Base-by-base conservation (phyloP, 129 eudicot species). In the Mikania micrantha region DNA sequence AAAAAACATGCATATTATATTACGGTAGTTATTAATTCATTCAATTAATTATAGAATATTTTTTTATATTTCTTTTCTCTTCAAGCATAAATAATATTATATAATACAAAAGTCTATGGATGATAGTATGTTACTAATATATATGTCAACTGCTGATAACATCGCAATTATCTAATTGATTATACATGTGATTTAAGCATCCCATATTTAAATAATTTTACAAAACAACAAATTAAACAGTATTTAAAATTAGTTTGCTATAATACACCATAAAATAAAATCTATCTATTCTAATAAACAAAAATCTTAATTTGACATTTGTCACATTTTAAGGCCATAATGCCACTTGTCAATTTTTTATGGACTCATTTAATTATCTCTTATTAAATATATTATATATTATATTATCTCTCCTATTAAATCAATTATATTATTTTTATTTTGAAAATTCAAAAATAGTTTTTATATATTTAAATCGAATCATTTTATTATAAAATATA, bases 1-100 rank as follows among this genome's bases (percentile, higher is more conserved):
- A 45, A 45, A 40, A 64, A 74, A 74, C 72, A 65, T 54, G n/a
- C n/a, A n/a, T n/a, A n/a, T 54, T 42, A 62, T 29, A 21, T 60
- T 32, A 40, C 42, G 25, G 67, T 73, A 29, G 45, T 71, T 29
- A 19, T 22, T 28, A 45, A 60, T 40, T 39, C 2, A 57, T 49
- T 29, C 40, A 61, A 24, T 36, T 64, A 17, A 16, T 64, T 53
- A 28, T 61, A 71, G 9, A 34, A 22, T 59, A 49, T 49, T 7
- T 62, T 62, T 10, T 36, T 32, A 19, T n/a, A 24, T 62, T 24
- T n/a, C 40, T 53, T 19, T 64, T 36, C 38, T 64, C 24, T 15
- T 10, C 12, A 25, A 24, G 10, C 19, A 71, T 25, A 38, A 4
- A 19, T 58, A 71, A 59, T 58, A 19, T 58, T 59, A 59, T 58